These are phyloP conservation scores for Crithidia expoeki DNA, from an alignment of 208 protist genomes.

Conservation along the genomic window DNA sequence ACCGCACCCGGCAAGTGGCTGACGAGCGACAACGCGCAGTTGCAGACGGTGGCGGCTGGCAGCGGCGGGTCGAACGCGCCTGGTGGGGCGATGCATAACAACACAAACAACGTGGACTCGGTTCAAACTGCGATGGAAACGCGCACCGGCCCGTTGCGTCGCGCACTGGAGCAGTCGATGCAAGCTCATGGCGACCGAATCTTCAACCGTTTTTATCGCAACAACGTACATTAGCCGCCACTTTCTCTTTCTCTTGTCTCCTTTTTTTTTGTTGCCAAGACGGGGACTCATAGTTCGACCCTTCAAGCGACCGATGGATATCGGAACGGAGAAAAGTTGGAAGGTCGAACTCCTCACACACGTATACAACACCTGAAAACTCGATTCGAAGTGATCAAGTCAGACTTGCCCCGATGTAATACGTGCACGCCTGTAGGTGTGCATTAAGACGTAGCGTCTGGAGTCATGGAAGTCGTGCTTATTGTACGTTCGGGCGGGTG, in stretches of 20 bases:
- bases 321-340: too few relatives aligned
- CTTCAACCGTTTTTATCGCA: constrained; percentile 86
- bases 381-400: too few relatives aligned
- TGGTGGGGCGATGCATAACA: constrained; percentile 68
- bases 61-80: constrained; percentile 69
- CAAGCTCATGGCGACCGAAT: constrained; percentile 83
- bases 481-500: too few relatives aligned
- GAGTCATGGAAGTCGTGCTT: too few relatives aligned
- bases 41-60: constrained; percentile 77
- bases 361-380: too few relatives aligned
- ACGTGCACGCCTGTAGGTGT: too few relatives aligned
- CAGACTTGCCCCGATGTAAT: too few relatives aligned
- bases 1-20: constrained; percentile 80
- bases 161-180: constrained; percentile 61
- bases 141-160: constrained; percentile 60
- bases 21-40: constrained; percentile 77
- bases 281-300: too few relatives aligned
- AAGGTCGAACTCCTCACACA: too few relatives aligned
- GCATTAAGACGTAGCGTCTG: too few relatives aligned
- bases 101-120: constrained; percentile 51
- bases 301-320: too few relatives aligned
- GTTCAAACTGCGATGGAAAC: constrained; percentile 74
- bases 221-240: constrained; percentile 65
- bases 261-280: too few relatives aligned
- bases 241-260: constrained; percentile 5